These are phyloP conservation scores for Coprinopsis cinerea DNA, from an alignment of 768 basidiomycete species.

Conservation along the genomic window DNA sequence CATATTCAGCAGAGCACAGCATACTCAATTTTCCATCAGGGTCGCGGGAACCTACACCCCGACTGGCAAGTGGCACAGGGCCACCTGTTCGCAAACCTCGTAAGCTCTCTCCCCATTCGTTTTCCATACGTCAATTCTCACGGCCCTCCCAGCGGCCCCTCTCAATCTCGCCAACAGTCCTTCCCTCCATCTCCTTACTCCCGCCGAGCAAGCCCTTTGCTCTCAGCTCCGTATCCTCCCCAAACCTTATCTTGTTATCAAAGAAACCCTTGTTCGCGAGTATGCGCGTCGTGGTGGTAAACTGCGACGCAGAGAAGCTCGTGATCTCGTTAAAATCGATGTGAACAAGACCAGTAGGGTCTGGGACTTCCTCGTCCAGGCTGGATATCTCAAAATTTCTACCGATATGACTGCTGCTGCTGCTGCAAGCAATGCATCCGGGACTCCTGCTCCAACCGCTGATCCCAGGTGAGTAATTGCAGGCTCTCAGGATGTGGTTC, in stretches of 20 bases:
- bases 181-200: slow-evolving; percentile 83
- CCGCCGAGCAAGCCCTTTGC: slow-evolving; percentile 84
- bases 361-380: slow-evolving; percentile 89
- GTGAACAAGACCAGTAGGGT: slow-evolving; percentile 89
- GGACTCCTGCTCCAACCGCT: not conserved
- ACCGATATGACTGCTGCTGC: slow-evolving; percentile 30
- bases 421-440: not conserved
- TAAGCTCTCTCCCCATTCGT: slow-evolving; percentile 20
- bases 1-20: not conserved
- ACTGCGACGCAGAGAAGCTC: slow-evolving; percentile 80
- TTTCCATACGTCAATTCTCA: not conserved
- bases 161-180: slow-evolving; percentile 90
- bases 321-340: slow-evolving; percentile 88
- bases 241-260: slow-evolving; percentile 92
- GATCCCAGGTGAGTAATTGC: slow-evolving; percentile 1
- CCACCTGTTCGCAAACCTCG: slow-evolving; percentile 40
- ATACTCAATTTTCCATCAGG: not conserved
- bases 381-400: slow-evolving; percentile 73
- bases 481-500: not conserved
- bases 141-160: slow-evolving; percentile 38
- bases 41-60: slow-evolving; percentile 60
- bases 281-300: slow-evolving; percentile 87
- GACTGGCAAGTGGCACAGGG: slow-evolving; percentile 29
- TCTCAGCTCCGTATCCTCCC: slow-evolving; percentile 87
- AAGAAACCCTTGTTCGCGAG: slow-evolving; percentile 91